These are phyloP conservation scores for Aphanomyces cochlioides DNA, from an alignment of 352 stramenopile genomes.

Conservation along the genomic window DNA sequence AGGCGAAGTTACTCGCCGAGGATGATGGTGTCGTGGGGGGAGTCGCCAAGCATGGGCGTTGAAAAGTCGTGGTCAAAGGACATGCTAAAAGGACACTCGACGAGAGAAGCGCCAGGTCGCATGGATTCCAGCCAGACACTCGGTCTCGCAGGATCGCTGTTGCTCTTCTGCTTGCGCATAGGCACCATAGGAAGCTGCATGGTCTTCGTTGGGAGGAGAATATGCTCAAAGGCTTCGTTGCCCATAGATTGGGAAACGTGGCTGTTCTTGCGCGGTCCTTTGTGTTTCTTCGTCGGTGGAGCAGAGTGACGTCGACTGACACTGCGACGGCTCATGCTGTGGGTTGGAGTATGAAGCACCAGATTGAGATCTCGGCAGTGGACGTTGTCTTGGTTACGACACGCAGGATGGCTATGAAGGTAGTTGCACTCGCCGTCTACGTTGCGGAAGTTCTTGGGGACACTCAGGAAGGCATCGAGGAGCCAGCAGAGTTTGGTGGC, in stretches of 20 bases:
- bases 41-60: conserved; percentile 10
- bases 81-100: not conserved
- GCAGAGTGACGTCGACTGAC: not conserved
- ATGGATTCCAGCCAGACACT: conserved; percentile 15
- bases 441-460: conserved; percentile 2
- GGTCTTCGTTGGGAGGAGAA: not conserved
- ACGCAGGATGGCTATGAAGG: conserved; percentile 19
- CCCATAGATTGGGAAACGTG: not conserved
- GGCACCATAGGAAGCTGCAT: not conserved
- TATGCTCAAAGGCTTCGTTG: not conserved
- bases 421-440: not conserved
- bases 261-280: not conserved
- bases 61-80: conserved; percentile 3
- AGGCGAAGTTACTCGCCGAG: not conserved
- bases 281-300: not conserved
- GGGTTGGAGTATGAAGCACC: conserved; percentile 2
- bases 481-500: conserved; percentile 18
- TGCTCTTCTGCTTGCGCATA: conserved; percentile 10
- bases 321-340: not conserved
- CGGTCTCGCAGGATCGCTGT: conserved; percentile 1
- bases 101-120: not conserved
- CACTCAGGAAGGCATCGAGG: conserved; percentile 6
- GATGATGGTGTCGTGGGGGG: conserved; percentile 5
- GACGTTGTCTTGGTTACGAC: not conserved
- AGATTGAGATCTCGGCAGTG: conserved; percentile 9